phyloP scores from a whole-genome alignment of 2,329 filamentous ascomycete species.

The Bipolaris oryzae region DNA sequence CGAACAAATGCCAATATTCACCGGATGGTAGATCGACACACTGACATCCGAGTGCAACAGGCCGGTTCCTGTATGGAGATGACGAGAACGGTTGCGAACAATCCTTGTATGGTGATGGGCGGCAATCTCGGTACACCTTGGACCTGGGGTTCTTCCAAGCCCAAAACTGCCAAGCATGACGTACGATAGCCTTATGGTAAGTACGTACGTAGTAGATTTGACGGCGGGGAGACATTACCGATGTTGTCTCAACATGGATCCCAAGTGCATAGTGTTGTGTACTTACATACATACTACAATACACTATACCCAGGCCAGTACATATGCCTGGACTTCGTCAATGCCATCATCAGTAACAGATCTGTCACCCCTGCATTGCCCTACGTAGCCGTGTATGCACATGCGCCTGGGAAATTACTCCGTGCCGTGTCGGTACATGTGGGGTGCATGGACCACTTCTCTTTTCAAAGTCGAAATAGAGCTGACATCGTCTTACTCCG shows the following conservation, averaged over 20 bases:
- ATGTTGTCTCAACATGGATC: background rate
- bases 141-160: background rate
- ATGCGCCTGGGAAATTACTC: background rate
- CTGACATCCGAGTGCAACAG: background rate
- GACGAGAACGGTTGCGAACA: background rate
- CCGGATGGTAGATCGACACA: background rate
- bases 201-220: background rate
- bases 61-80: background rate
- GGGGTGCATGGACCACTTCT: background rate
- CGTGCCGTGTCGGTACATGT: background rate
- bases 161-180: background rate
- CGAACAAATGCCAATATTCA: background rate
- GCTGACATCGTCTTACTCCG: background rate
- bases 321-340: background rate
- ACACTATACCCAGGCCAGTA: background rate
- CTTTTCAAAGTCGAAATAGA: background rate
- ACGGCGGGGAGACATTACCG: background rate
- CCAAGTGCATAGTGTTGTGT: background rate
- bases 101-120: background rate
- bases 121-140: background rate
- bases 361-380: background rate
- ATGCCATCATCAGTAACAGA: background rate
- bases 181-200: background rate
- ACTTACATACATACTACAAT: too few relatives aligned
- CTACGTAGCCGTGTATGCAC: background rate